phyloP scores from a whole-genome alignment of 495 filamentous ascomycete genomes.

The Ramalina intermedia region DNA sequence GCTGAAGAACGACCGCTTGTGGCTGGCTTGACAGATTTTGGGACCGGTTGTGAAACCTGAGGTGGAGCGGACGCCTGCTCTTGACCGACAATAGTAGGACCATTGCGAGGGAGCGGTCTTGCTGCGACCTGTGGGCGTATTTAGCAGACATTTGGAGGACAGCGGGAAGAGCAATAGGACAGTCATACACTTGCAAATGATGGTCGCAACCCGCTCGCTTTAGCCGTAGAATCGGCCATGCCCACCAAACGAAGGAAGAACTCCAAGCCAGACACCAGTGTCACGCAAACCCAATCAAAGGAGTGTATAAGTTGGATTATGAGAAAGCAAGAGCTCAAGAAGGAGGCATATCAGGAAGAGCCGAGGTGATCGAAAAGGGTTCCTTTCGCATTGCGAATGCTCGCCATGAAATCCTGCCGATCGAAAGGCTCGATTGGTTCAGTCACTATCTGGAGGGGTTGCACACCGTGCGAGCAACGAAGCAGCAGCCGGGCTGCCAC shows the following conservation, averaged over 20 bases:
- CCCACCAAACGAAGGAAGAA: slow-evolving; percentile 8
- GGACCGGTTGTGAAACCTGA: not conserved
- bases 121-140: slow-evolving; percentile 12
- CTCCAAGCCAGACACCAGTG: slow-evolving; percentile 1
- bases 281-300: slow-evolving; percentile 10
- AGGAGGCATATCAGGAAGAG: slow-evolving; percentile 13
- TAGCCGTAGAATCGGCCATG: slow-evolving; percentile 15
- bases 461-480: not conserved
- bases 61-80: slow-evolving; percentile 2
- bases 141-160: not conserved
- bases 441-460: no score
- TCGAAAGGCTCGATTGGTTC: not conserved
- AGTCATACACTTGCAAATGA: slow-evolving; percentile 26
- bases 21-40: not conserved
- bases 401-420: slow-evolving; percentile 13
- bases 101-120: slow-evolving; percentile 10
- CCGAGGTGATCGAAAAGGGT: slow-evolving; percentile 8
- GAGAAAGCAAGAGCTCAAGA: slow-evolving; percentile 15
- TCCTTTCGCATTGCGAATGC: slow-evolving; percentile 14
- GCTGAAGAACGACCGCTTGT: slow-evolving; percentile 4
- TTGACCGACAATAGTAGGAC: slow-evolving; percentile 1
- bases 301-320: slow-evolving; percentile 18
- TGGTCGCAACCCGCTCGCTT: slow-evolving; percentile 18
- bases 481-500: not conserved
- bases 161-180: not conserved